Evolutionary conservation across 768 basidiomycete genomes (phyloP), one percentile per base, ranked within the genome.

Genomic region (Kwoniella botswanensis): DNA sequence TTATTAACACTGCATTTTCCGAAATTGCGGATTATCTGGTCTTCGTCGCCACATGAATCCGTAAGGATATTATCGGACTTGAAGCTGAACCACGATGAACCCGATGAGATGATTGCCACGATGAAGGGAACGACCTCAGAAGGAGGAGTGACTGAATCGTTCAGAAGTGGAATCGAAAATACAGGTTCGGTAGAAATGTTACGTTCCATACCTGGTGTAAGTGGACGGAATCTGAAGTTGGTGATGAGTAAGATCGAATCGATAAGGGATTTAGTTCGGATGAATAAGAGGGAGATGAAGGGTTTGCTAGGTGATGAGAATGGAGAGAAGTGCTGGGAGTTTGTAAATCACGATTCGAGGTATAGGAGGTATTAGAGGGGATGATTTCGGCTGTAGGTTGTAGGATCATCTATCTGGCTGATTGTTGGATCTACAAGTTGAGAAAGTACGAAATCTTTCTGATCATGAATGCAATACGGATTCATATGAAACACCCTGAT

Each of bases 11-110:
- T 98, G 29, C 87, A 92, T 7, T 98, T 98, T 81, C 97, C 95
- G 0, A 90, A 93, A 15, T 85, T 99, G 2, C 90, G 93, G 55
- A 92, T 98, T 79, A 92, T 99, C 81, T 98, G 97, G 97, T 94
- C 94, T 0, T 94, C 94, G 1, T 98, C 95, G 0, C 93, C 97
- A 0, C 93, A 94, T 78, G 91, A 92, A 21, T 94, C 93, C 0
- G 88, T 93, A 0, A 91, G 94, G 68, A 94, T 98, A 67, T 95
- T 98, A 86, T 89, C 88, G 58, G 97, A 98, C 79, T 89, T 99
- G 43, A 99, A 99, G 79, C 71, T 84, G 42, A 90, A 91, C 75
- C 88, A 88, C 57, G 84, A 88, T 0, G 93, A 99, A 80, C 97
- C 97, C 0, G 91, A 96, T 71, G 88, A 90, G 10, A 78, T 85